Evolutionary conservation across 2,329 filamentous ascomycete species (phyloP).

Genomic region (Sporothrix euskadiensis): DNA sequence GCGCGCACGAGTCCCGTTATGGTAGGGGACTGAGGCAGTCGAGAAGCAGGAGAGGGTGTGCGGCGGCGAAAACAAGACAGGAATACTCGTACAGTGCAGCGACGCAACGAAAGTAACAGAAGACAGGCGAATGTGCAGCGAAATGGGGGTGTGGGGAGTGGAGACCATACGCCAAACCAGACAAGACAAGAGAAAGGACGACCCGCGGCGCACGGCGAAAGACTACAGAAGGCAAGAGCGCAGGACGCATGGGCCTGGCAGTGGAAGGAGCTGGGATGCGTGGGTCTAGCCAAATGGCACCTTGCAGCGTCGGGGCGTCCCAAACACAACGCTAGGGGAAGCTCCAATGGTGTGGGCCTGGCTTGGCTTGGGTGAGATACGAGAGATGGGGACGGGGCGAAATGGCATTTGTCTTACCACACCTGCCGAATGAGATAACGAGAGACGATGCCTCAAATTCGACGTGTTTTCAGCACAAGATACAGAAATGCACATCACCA

Average conservation of each 20-base stretch:
- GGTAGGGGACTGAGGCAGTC: not conserved
- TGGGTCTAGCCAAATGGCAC: conserved; percentile 24
- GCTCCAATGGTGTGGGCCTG: conserved; percentile 20
- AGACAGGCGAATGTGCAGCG: not conserved
- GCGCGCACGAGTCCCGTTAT: not conserved
- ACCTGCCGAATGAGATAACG: not conserved
- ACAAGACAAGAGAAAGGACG: conserved; percentile 34
- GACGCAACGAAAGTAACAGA: conserved; percentile 5
- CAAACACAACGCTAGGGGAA: conserved; percentile 28
- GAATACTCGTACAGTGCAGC: not conserved
- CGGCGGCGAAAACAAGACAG: conserved; percentile 20
- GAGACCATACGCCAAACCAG: not conserved
- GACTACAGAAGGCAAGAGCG: conserved; percentile 30
- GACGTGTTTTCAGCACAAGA: not conserved
- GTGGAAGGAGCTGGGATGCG: conserved; percentile 10
- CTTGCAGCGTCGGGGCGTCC: conserved; percentile 25
- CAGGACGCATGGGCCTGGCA: conserved; percentile 22
- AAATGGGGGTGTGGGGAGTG: conserved; percentile 21
- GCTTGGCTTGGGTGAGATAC: conserved; percentile 24
- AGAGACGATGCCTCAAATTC: not conserved
- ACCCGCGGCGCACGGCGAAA: conserved; percentile 2
- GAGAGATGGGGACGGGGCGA: conserved; percentile 9
- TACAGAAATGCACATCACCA: not conserved
- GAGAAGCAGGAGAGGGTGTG: not conserved
- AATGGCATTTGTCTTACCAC: not conserved